phyloP scores from a whole-genome alignment of 2,329 filamentous ascomycete genomes.

The Phyllosticta citribraziliensis region DNA sequence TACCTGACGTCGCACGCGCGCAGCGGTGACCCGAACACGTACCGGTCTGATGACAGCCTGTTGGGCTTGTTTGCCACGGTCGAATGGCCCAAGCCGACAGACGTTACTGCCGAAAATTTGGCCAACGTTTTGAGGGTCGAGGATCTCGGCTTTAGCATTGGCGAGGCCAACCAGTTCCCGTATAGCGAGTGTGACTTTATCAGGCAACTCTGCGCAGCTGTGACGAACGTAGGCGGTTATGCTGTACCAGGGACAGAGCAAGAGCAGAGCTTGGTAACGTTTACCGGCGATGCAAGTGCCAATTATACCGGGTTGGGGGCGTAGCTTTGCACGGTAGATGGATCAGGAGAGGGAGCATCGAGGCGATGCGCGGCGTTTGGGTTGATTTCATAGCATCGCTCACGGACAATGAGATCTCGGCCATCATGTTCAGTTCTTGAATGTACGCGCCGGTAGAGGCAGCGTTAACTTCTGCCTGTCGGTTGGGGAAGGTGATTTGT shows the following conservation, averaged over 20 bases:
- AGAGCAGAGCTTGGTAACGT: constrained; percentile 4
- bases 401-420: neutral
- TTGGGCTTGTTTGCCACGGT: neutral
- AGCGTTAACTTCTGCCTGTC: too few species aligned
- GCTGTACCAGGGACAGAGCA: constrained; percentile 5
- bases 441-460: too few species aligned
- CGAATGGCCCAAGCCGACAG: constrained; percentile 1
- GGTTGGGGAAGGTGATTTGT: too few species aligned
- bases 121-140: constrained; percentile 2
- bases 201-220: constrained; percentile 2
- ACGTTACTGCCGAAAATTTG: neutral
- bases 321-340: neutral
- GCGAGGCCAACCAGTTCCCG: constrained; percentile 1
- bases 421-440: neutral
- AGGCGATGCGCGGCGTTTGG: neutral
- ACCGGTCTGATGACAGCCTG: neutral
- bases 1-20: constrained; percentile 10
- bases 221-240: constrained; percentile 8
- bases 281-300: constrained; percentile 2
- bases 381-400: neutral
- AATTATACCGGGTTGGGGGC: constrained; percentile 1
- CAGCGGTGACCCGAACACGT: constrained; percentile 3
- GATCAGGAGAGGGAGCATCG: neutral
- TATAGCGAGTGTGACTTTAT: constrained; percentile 9
- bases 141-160: constrained; percentile 3